Evolutionary conservation across 768 basidiomycete genomes (phyloP), one percentile per base, ranked within the genome.

Genomic region (Lactarius tabidus): DNA sequence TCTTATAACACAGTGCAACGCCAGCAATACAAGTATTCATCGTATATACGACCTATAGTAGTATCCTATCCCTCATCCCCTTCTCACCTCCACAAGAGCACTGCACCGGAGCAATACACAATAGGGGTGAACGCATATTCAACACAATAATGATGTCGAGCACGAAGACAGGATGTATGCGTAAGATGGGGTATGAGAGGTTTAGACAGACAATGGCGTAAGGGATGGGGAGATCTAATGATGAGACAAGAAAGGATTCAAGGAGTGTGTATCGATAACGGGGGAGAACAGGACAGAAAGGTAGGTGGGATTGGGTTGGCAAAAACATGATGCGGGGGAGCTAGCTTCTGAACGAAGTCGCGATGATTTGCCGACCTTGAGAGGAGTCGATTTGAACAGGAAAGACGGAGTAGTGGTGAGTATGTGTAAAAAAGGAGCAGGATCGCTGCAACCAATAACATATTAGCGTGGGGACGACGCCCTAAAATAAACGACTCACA

Each of bases 121-220:
- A 48, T 15, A 31, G 57, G 36, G 51, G 57, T 57, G 52, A 57
- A 66, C 65, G 61, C 56, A 59, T 43, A 66, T 58, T n/a, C 20
- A 56, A 66, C 65, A 66, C 45, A 39, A 38, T 66, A 62, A 62
- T 48, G 51, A 66, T 66, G 65, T 66, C 65, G 57, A 66, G 65
- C 57, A 58, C 29, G 36, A 65, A 57, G 39, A 45, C 29, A 60
- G 33, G 33, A 53, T 28, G 38, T 58, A 58, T 58, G 60, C n/a
- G 26, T 61, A 26, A 66, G 23, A 38, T 53, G 9, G 17, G 38
- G 26, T 38, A 57, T 6, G 51, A 43, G 18, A 51, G 45, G 20
- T 23, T 53, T 58, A 58, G 61, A 23, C 31, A 41, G 39, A 62
- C 39, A 66, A 56, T 33, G 28, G 51, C 36, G 33, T 43, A 59